These are phyloP conservation scores for Anthracocystis walkeri DNA, from an alignment of 1,284 basidiomycete species.

Conservation along the genomic window DNA sequence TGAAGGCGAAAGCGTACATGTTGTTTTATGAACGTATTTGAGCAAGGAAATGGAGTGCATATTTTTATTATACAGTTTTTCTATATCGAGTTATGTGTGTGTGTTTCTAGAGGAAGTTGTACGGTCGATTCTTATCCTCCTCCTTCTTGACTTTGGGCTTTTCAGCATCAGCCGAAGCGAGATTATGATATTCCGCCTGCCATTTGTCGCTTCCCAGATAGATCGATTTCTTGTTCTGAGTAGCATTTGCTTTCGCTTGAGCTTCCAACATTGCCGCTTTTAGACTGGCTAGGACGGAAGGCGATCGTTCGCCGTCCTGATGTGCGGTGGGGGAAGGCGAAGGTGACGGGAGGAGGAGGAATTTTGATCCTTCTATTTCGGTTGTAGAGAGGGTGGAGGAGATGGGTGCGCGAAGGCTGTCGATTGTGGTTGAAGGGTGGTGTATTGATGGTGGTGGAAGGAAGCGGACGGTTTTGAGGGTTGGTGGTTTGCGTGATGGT, in stretches of 20 bases:
- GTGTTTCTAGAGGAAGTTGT: conserved; percentile 18
- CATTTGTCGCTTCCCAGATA: conserved; percentile 38
- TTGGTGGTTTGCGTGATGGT: neutral
- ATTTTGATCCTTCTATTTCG: neutral
- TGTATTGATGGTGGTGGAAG: neutral
- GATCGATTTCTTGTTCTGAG: conserved; percentile 19
- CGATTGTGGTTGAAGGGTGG: conserved; percentile 6
- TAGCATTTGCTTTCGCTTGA: conserved; percentile 21
- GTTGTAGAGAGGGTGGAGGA: neutral
- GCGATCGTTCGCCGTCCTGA: conserved; percentile 25
- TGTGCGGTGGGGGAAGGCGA: too few species aligned
- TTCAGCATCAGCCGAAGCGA: neutral
- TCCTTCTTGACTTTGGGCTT: neutral
- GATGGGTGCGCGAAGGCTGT: neutral
- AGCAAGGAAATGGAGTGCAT: conserved; percentile 60
- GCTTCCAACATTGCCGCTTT: conserved; percentile 50
- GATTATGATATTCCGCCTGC: conserved; percentile 17
- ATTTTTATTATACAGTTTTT: conserved; percentile 12
- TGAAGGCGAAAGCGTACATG: conserved; percentile 89
- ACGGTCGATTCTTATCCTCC: conserved; percentile 11
- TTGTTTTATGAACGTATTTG: conserved; percentile 81
- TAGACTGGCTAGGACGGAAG: conserved; percentile 21
- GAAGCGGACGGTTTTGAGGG: conserved; percentile 29
- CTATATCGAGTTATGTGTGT: neutral
- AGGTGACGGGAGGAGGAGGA: conserved; percentile 10